Percentiles rank a stretch among this genome's conserved stretches.
These are phyloP conservation scores for Colletotrichum euphorbiae DNA, from an alignment of 2,329 filamentous ascomycete genomes.

Conservation along the genomic window DNA sequence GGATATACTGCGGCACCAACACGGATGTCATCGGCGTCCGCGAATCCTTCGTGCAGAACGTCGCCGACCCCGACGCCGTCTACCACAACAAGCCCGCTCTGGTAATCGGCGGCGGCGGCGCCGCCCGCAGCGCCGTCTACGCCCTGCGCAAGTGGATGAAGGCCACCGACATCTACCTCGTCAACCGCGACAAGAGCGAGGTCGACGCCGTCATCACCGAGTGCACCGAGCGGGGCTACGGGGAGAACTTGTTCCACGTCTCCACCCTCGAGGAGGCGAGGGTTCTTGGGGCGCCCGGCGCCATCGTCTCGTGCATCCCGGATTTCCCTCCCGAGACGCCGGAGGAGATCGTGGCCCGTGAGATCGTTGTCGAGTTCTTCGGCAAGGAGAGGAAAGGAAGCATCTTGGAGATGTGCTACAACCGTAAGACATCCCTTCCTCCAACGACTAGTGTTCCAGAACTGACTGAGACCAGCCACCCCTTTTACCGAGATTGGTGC, in stretches of 20 bases:
- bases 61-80: conserved; percentile 55
- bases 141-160: conserved; percentile 77
- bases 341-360: conserved; percentile 70
- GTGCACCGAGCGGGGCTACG: conserved; percentile 69
- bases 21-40: conserved; percentile 84
- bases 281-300: conserved; percentile 68
- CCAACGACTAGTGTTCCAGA: too few relatives aligned
- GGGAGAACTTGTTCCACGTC: conserved; percentile 71
- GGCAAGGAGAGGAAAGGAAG: conserved; percentile 69
- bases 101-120: conserved; percentile 82
- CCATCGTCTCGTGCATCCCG: conserved; percentile 80
- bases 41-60: conserved; percentile 74
- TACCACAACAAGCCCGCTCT: conserved; percentile 74
- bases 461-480: conserved; percentile 49
- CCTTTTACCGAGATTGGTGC: conserved; percentile 75
- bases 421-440: conserved; percentile 53
- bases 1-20: conserved; percentile 77
- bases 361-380: conserved; percentile 63
- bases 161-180: conserved; percentile 77
- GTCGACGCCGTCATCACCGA: conserved; percentile 75
- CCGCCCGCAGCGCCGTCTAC: conserved; percentile 82
- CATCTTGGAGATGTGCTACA: conserved; percentile 87
- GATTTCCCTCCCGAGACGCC: conserved; percentile 77
- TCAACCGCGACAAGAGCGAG: conserved; percentile 78
- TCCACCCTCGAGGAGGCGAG: conserved; percentile 70